Percentiles rank a stretch among this genome's conserved stretches.
Evolutionary conservation across 108 stramenopile genomes (phyloP).

Genomic region (Nannochloropsis granulata): DNA sequence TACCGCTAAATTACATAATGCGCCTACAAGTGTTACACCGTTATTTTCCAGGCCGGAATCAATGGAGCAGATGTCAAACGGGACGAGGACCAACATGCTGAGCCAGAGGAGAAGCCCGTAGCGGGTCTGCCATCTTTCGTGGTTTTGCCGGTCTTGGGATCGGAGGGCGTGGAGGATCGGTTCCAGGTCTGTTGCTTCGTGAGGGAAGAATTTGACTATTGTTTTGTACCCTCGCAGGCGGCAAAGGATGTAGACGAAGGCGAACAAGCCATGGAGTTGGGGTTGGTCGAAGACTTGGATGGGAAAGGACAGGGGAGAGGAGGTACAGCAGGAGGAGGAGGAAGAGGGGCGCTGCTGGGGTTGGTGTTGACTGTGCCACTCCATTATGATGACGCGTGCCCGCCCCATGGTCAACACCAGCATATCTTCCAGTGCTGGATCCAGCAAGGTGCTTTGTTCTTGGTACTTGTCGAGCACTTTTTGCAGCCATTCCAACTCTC

Average conservation of each 20-base stretch:
- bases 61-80: constrained; percentile 70
- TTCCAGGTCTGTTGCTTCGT: constrained; percentile 75
- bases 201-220: constrained; percentile 67
- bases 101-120: constrained; percentile 93
- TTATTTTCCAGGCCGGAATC: constrained; percentile 43
- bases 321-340: too few species aligned
- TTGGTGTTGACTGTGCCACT: neutral
- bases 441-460: constrained; percentile 79
- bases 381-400: neutral
- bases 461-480: constrained; percentile 66
- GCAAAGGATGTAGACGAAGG: constrained; percentile 67
- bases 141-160: constrained; percentile 36
- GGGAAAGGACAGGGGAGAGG: neutral
- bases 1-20: constrained; percentile 7
- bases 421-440: constrained; percentile 57
- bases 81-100: constrained; percentile 75
- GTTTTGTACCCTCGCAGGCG: constrained; percentile 80
- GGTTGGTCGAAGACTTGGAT: constrained; percentile 24
- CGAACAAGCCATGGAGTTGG: constrained; percentile 46
- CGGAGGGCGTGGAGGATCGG: constrained; percentile 52
- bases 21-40: constrained; percentile 5
- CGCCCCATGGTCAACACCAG: constrained; percentile 34
- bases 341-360: neutral
- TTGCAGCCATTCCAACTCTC: constrained; percentile 8
- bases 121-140: constrained; percentile 68